Evolutionary conservation across 2,329 filamentous ascomycete genomes (phyloP).

Genomic region (Hypoxylon sp.): DNA sequence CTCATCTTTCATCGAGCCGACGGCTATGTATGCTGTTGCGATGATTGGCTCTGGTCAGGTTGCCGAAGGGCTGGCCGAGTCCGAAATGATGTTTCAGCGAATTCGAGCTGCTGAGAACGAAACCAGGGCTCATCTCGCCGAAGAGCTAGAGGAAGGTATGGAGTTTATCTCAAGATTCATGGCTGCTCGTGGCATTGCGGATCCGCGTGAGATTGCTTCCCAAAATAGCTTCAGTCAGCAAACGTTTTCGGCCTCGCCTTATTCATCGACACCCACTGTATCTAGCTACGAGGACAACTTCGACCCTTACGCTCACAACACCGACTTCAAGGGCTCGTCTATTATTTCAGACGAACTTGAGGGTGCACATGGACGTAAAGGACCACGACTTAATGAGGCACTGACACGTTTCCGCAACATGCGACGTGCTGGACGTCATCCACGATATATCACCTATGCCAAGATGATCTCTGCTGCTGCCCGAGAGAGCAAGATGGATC

Average conservation of each 20-base stretch:
- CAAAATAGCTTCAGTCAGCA: slow-evolving; percentile 63
- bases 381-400: slow-evolving; percentile 83
- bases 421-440: slow-evolving; percentile 90
- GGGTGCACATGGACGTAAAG: slow-evolving; percentile 80
- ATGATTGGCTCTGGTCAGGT: slow-evolving; percentile 88
- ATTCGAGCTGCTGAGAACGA: slow-evolving; percentile 75
- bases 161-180: slow-evolving; percentile 77
- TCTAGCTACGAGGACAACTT: slow-evolving; percentile 83
- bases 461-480: slow-evolving; percentile 94
- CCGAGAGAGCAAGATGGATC: slow-evolving; percentile 83
- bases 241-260: slow-evolving; percentile 66
- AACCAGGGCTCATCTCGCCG: slow-evolving; percentile 70
- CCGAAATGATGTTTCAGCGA: slow-evolving; percentile 88
- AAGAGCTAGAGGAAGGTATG: slow-evolving; percentile 89
- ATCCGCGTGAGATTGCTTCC: slow-evolving; percentile 69
- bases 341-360: slow-evolving; percentile 92
- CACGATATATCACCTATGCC: slow-evolving; percentile 95
- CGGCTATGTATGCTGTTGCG: slow-evolving; percentile 90
- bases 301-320: slow-evolving; percentile 91
- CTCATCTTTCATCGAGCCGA: slow-evolving; percentile 83
- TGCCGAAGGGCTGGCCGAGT: slow-evolving; percentile 83
- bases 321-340: slow-evolving; percentile 93
- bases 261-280: slow-evolving; percentile 68
- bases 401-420: slow-evolving; percentile 91
- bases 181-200: slow-evolving; percentile 67